Base-by-base conservation (phyloP, 2,329 filamentous ascomycete species). In the Ascochyta clinopodiicola region DNA sequence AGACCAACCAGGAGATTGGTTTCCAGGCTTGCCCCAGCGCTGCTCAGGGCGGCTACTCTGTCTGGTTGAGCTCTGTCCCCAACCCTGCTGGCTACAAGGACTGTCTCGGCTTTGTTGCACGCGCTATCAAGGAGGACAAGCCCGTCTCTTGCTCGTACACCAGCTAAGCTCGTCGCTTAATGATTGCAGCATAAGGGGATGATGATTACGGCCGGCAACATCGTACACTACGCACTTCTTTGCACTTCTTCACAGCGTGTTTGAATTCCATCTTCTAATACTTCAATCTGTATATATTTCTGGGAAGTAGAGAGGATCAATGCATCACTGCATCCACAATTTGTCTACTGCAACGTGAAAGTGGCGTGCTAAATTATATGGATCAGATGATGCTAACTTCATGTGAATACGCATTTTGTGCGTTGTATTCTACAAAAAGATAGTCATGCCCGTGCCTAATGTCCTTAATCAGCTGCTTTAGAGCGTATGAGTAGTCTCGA, bases 21-120 rank as follows among this genome's bases (percentile, higher is more conserved):
- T 78, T 86, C 65, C 66, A 83, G 45, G 84, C 84, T 21, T 88
- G 85, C 78, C 82, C 84, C 35, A 72, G 71, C 63, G 72, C 74
- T 64, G 66, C 75, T 51, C 75, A 79, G 2, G 77, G 74, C 6
- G 71, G 79, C 17, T 75, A 66, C 63, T 57, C 55, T 10, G 48
- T 75, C 44, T 71, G 69, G 71, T 57, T 73, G 15, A 36, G 48
- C n/a, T 53, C 48, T 22, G 36, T 35, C 5, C 17, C 27, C 7
- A 62, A 62, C 43, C 68, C 70, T 0, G 70, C 46, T 4, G 77
- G 59, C 21, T 72, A 73, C 64, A 25, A 63, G 39, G 45, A 69
- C 61, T 79, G 77, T 56, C 60, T 71, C 22, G 62, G 66, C 29
- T 72, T 78, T 53, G 60, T 51, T 40, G 70, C 71, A 25, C 66